phyloP scores from a whole-genome alignment of 2,329 filamentous ascomycete species.

The Esteya vermicola region DNA sequence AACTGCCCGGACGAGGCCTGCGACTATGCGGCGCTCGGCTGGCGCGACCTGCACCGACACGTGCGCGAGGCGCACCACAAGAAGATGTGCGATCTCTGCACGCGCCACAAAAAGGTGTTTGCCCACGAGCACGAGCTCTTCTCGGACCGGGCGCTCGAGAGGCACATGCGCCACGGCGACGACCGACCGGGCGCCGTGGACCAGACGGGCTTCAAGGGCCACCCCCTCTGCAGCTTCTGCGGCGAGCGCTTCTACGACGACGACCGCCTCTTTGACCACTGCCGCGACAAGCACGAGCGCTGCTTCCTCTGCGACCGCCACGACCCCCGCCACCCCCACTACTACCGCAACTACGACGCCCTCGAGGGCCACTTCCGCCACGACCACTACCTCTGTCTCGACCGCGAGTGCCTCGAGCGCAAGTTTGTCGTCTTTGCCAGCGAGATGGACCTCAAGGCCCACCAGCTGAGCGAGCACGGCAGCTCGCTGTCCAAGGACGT shows the following conservation, averaged over 20 bases:
- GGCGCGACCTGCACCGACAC: conserved; percentile 51
- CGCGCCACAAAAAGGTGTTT: conserved; percentile 93
- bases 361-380: conserved; percentile 76
- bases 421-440: conserved; percentile 96
- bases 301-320: conserved; percentile 84
- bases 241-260: conserved; percentile 85
- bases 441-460: conserved; percentile 87
- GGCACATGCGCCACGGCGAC: conserved; percentile 82
- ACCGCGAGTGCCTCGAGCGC: conserved; percentile 84
- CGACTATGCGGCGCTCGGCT: conserved; percentile 63
- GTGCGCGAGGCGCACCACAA: conserved; percentile 72
- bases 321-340: conserved; percentile 62
- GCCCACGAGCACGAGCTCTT: conserved; percentile 96
- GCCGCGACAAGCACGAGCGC: conserved; percentile 82
- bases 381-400: conserved; percentile 74
- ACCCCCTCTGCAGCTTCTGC: conserved; percentile 90
- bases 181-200: conserved; percentile 79
- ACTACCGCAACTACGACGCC: conserved; percentile 78
- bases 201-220: conserved; percentile 91
- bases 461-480: conserved; percentile 74
- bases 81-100: conserved; percentile 82
- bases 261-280: conserved; percentile 89
- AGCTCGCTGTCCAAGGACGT: conserved; percentile 69
- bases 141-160: conserved; percentile 62
- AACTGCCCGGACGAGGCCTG: conserved; percentile 81